Evolutionary conservation across 1,139 yeast species (phyloP).

Genomic region (Debaryomycetaceae sp.): DNA sequence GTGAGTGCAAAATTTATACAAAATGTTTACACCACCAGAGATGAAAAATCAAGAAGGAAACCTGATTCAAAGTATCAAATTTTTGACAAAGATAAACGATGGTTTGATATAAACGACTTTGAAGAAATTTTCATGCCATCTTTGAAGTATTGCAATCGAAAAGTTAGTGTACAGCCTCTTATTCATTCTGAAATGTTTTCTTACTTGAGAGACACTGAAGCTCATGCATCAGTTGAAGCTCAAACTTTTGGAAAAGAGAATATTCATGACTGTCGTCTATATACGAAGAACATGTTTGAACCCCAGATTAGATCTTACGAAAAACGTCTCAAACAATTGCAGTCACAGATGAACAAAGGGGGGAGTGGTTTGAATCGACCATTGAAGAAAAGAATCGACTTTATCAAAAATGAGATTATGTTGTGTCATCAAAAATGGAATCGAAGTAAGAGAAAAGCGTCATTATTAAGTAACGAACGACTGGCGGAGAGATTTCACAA

Average conservation of each 20-base stretch:
- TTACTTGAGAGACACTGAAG: conserved; percentile 36
- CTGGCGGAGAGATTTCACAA: conserved; percentile 28
- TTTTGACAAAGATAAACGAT: conserved; percentile 32
- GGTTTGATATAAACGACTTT: conserved; percentile 45
- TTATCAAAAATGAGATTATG: conserved; percentile 23
- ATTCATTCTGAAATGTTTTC: conserved; percentile 37
- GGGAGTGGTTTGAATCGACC: conserved; percentile 10
- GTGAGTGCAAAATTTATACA: conserved; percentile 29
- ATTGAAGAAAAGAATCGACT: conserved; percentile 19
- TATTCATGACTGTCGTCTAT: conserved; percentile 31
- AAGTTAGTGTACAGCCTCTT: conserved; percentile 30
- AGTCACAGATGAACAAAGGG: conserved; percentile 16
- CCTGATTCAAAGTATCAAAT: conserved; percentile 19
- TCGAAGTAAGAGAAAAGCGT: not conserved
- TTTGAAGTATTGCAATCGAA: conserved; percentile 18
- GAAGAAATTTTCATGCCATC: conserved; percentile 38
- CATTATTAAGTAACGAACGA: not conserved
- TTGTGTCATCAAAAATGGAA: conserved; percentile 8
- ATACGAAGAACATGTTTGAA: conserved; percentile 23
- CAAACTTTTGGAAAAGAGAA: conserved; percentile 25
- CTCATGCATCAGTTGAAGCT: conserved; percentile 9
- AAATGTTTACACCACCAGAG: conserved; percentile 20
- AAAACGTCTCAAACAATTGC: conserved; percentile 27
- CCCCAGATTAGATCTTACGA: conserved; percentile 27
- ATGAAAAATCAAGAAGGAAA: conserved; percentile 1